Evolutionary conservation across 495 filamentous ascomycete species (phyloP), one percentile per base, ranked within the genome.

Genomic region (Tuber microsphaerosporum): DNA sequence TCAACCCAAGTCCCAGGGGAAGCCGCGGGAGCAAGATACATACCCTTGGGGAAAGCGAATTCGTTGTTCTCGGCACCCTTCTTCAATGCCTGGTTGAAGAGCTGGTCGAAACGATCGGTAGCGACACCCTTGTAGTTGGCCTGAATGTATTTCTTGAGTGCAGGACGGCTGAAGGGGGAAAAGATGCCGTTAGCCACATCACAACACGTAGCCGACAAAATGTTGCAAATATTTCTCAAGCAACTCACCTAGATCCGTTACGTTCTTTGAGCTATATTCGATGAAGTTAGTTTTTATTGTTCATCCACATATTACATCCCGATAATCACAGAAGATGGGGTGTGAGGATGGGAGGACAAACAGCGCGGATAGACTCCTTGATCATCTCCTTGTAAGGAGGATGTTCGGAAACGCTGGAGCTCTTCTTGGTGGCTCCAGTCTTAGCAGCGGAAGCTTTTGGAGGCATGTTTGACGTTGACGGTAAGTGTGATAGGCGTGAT

Each of bases 111-210:
- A 70, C 86, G 87, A 81, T 91, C 90, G 46, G 86, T 88, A 73
- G 89, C 88, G 74, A 86, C 87, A 84, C 96, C 89, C 84, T 91
- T 92, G 89, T 98, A 97, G 91, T 99, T 98, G 81, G 92, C 90
- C 85, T 89, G 88, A 82, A 99, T 92, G 87, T 98, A 99, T 85
- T 99, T 97, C 92, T 97, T 97, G 84, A 99, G 90, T 42, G 92
- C 92, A 84, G 94, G 91, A 80, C 95, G 96, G 86, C 95, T 99
- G 83, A 71, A 70, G 77, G 46, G 61, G 48, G 5, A 41, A 34
- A 65, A 65, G 26, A 34, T 0, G 56, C 26, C 14, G 65, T 79
- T 73, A 79, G 79, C 39, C 65, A 46, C 14, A 74, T 74, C 78
- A 76, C 46, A 80, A 80, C 78, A 74, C 78, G 79, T 75, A 69